These are phyloP conservation scores for Aspergillus spinulosporus DNA, from an alignment of 2,329 filamentous ascomycete genomes.

Conservation along the genomic window DNA sequence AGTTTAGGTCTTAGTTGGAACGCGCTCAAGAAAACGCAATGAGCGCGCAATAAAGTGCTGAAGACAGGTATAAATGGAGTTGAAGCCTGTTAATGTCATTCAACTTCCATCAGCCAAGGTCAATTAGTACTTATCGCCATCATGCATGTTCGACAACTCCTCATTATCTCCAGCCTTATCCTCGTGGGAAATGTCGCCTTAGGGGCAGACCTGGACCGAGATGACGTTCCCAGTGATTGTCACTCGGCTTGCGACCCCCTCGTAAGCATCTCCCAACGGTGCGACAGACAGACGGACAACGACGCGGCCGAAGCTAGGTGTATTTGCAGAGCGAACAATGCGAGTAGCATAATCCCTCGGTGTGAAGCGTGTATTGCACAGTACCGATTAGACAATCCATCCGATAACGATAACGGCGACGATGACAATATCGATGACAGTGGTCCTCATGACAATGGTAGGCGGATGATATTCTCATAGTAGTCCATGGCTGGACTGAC, in stretches of 20 bases:
- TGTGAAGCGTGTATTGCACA: constrained; percentile 37
- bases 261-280: constrained; percentile 26
- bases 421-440: constrained; percentile 20
- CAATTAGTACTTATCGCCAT: neutral
- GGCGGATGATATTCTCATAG: neutral
- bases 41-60: neutral
- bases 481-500: constrained; percentile 10
- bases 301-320: constrained; percentile 28
- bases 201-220: constrained; percentile 29
- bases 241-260: constrained; percentile 28
- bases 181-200: constrained; percentile 25
- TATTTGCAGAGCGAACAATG: constrained; percentile 31
- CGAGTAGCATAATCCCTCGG: constrained; percentile 29
- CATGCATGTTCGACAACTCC: constrained; percentile 22
- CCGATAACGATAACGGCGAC: constrained; percentile 16
- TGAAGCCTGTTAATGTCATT: neutral
- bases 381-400: constrained; percentile 20
- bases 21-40: neutral
- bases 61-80: neutral
- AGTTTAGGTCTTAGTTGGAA: neutral
- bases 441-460: constrained; percentile 32
- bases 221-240: constrained; percentile 32
- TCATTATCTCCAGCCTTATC: constrained; percentile 28
- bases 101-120: neutral
- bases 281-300: constrained; percentile 27